Base-by-base conservation (phyloP, 768 basidiomycete species). In the Pholiota molesta region DNA sequence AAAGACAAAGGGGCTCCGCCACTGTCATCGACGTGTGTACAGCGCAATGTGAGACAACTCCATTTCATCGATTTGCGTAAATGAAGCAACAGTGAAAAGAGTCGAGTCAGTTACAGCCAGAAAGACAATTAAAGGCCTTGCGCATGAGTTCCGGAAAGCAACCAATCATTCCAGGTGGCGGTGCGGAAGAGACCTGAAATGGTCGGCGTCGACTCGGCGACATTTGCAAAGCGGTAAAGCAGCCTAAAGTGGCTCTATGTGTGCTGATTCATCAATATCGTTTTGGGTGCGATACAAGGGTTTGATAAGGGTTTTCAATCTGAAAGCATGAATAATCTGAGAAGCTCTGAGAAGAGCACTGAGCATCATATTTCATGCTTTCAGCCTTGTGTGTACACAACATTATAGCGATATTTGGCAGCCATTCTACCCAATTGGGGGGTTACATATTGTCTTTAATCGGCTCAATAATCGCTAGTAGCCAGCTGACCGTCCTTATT, bases 1-100 rank as follows among this genome's bases (percentile, higher is more conserved):
- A 45, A 37, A 54, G 47, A 66, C 63, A 65, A 65, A 68, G 65
- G 51, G 60, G 58, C 51, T 40, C 35, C 23, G 13, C 23, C 14
- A 33, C 59, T 39, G 19, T 37, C 16, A 42, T 42, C 40, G 55
- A 29, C 44, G 44, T 44, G 17, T 16, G 5, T 11, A 35, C 44
- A 60, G 47, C 35, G n/a, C 21, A 26, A 40, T 31, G 26, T 57
- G 57, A 61, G 35, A 33, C n/a, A 6, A 21, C 19, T 52, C 65
- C 56, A 61, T 63, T 63, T 47, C 54, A 39, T 57, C 45, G 31
- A 39, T 31, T 45, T 52, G 54, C 29, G 61, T 39, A 26, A 55
- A 31, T 23, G 39, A 47, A 39, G 40, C 56, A 19, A 40, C 16
- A 16, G 9, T 11, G 40, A 11, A 19, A 39, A 26, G 40, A 26